Conservation (phyloP, 345 rosid genomes). For the Zanthoxylum bungeanum region DNA sequence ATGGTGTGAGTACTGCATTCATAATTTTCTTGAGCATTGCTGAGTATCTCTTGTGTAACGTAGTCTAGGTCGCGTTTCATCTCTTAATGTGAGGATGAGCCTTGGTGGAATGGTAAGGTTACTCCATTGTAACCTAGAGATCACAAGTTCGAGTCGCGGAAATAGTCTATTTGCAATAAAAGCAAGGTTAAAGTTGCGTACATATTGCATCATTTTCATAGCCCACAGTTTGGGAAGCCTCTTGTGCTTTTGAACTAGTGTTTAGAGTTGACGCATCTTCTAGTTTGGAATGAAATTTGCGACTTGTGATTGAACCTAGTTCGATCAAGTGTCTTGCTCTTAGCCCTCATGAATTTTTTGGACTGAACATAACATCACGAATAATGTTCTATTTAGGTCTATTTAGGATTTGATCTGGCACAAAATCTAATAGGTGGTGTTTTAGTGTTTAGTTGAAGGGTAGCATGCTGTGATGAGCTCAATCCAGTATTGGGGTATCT, state of each 20-base stretch:
- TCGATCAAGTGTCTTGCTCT: background rate
- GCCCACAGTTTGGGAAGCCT: too few relatives aligned
- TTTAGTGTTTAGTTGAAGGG: background rate
- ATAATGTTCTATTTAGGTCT: constrained; percentile 1
- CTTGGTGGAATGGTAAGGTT: too few relatives aligned
- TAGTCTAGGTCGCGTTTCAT: background rate
- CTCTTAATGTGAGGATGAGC: background rate
- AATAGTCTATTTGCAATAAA: too few relatives aligned
- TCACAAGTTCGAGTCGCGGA: too few relatives aligned
- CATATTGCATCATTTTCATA: too few relatives aligned
- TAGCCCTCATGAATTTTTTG: background rate
- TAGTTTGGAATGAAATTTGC: background rate
- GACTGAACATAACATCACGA: background rate
- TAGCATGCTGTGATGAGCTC: background rate
- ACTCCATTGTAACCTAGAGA: too few relatives aligned
- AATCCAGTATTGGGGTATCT: background rate
- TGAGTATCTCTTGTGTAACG: background rate
- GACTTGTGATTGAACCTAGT: background rate
- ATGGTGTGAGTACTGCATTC: constrained; percentile 58
- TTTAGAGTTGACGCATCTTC: background rate
- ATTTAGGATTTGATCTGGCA: background rate
- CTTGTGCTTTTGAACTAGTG: background rate
- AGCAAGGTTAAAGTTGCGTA: too few relatives aligned
- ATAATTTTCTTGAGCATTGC: background rate
- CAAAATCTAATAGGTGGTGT: background rate